Evolutionary conservation across 495 filamentous ascomycete species (phyloP).

Genomic region (Geopyxis carbonaria): DNA sequence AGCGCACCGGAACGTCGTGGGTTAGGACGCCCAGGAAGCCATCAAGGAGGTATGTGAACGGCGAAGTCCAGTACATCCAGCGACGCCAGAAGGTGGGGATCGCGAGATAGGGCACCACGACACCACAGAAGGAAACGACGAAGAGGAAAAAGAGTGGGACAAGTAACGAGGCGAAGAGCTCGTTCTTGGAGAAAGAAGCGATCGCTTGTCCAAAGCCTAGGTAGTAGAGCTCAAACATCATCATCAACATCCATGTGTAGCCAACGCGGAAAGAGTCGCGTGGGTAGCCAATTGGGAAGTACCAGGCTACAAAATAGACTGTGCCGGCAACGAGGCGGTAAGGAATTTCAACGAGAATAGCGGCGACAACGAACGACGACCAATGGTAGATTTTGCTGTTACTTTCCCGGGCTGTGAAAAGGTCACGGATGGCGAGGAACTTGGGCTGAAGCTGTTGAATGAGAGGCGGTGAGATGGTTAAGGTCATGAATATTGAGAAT

Average conservation of each 20-base stretch:
- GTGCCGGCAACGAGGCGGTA: constrained; percentile 46
- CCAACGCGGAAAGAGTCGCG: constrained; percentile 20
- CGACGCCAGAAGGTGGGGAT: constrained; percentile 47
- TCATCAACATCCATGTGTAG: constrained; percentile 27
- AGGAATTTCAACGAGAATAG: constrained; percentile 57
- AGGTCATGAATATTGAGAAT: constrained; percentile 27
- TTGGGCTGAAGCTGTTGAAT: constrained; percentile 48
- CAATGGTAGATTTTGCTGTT: constrained; percentile 56
- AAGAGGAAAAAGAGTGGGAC: constrained; percentile 50
- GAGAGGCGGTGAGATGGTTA: constrained; percentile 31
- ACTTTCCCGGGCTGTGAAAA: constrained; percentile 55
- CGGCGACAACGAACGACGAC: constrained; percentile 50
- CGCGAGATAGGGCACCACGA: constrained; percentile 39
- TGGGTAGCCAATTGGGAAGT: constrained; percentile 34
- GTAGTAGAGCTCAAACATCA: constrained; percentile 58
- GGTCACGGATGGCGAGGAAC: constrained; percentile 45
- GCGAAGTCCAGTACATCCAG: constrained; percentile 53
- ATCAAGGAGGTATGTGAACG: constrained; percentile 47
- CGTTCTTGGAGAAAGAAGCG: constrained; percentile 54
- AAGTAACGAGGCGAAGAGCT: constrained; percentile 50
- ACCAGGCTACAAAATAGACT: constrained; percentile 45
- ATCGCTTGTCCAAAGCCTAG: constrained; percentile 60
- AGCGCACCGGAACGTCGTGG: constrained; percentile 39
- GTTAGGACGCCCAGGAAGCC: constrained; percentile 37
- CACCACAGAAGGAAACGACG: constrained; percentile 45